Base-by-base conservation (phyloP, 108 stramenopile genomes). In the Nitzschia palea region DNA sequence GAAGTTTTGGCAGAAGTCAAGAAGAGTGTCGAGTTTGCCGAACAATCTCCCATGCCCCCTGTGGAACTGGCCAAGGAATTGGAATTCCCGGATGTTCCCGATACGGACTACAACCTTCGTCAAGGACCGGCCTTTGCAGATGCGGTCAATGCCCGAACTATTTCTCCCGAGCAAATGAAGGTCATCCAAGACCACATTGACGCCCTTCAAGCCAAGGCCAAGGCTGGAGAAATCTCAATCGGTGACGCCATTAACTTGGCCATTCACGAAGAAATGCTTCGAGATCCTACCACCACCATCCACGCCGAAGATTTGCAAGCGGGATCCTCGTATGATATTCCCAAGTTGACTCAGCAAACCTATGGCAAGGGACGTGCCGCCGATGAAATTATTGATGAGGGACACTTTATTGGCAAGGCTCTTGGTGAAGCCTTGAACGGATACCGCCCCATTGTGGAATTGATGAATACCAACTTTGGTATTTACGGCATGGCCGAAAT, bases 381-480 rank as follows among this genome's bases (percentile, higher is more conserved):
- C 32, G 98, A 98, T 69, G 98, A 98, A 69, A 98, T 98, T 62
- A 98, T 98, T 81, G 98, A 98, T 74, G 98, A 98, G 68, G 98
- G 98, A 25, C 98, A 98, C 78, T 97, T 98, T 84, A 96, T 98
- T 71, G 98, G 98, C 55, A 98, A 98, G 89, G 98, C 97, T 10
- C 82, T 98, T 37, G 98, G 98, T 17, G 98, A 98, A 81, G 98
- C 85, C 44, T 91, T 98, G 90, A 98, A 98, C 64, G 98, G 98
- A 26, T 98, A 97, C 88, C 79, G 98, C 20, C 98, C 98, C 15
- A 98, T 98, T 77, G 94, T 98, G 33, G 98, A 98, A 81, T 85
- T 98, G 58, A 98, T 98, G 98, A 98, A 98, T 82, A 95, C 98
- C 34, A 98, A 98, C 87, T 98, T 98, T 73, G 98, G 98, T 59